Evolutionary conservation across 1,284 basidiomycete species (phyloP).

Genomic region (Amylostereum chailletii): DNA sequence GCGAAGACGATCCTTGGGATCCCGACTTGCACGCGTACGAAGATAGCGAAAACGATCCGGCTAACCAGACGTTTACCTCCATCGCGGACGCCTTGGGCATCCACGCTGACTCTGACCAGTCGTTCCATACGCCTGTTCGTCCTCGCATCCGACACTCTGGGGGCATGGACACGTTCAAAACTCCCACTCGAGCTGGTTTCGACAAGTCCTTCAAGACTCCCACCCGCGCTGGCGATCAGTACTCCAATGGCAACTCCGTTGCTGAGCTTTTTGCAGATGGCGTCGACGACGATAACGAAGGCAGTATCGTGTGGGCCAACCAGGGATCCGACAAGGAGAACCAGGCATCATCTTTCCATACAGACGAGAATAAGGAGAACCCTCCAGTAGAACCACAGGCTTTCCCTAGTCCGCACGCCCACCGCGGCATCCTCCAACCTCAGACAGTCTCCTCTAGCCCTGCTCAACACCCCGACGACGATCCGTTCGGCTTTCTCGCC

Average conservation of each 20-base stretch:
- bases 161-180: too few relatives aligned
- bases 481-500: constrained; percentile 36
- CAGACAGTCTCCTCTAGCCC: constrained; percentile 6
- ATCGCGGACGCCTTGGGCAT: not conserved
- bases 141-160: too few relatives aligned
- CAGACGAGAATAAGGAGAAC: not conserved
- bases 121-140: too few relatives aligned
- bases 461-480: constrained; percentile 15
- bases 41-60: not conserved
- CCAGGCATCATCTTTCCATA: not conserved
- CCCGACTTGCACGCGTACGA: not conserved
- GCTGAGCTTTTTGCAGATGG: too few relatives aligned
- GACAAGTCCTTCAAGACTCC: too few relatives aligned
- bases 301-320: not conserved
- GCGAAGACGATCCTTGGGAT: not conserved
- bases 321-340: constrained; percentile 13
- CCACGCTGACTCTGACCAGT: too few relatives aligned
- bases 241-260: too few relatives aligned
- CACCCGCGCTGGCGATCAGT: too few relatives aligned
- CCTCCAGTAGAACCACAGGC: constrained; percentile 1
- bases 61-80: not conserved
- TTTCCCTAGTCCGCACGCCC: not conserved
- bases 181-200: too few relatives aligned
- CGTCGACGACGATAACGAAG: too few relatives aligned
- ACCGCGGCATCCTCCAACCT: constrained; percentile 13